These are phyloP conservation scores for Epichloe gansuensis DNA, from an alignment of 2,329 filamentous ascomycete species.

Conservation along the genomic window DNA sequence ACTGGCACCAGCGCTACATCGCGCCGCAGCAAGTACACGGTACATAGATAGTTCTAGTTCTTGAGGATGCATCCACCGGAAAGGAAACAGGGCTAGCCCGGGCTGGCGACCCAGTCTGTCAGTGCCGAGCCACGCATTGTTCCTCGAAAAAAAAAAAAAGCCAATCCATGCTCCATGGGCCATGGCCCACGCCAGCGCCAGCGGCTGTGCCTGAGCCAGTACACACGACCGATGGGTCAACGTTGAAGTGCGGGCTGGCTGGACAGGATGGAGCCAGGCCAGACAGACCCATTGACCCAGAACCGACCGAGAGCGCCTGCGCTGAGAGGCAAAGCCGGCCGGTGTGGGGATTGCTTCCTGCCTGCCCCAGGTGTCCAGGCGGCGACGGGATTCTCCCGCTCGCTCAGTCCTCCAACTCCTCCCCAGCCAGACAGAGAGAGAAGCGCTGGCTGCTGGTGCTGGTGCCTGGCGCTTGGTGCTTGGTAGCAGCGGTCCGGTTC, in stretches of 20 bases:
- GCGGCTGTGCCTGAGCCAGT: constrained; percentile 1
- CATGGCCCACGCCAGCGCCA: background rate
- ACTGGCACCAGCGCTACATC: too few species aligned
- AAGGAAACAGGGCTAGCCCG: too few species aligned
- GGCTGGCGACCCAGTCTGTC: too few species aligned
- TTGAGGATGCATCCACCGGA: too few species aligned
- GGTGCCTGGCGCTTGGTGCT: background rate
- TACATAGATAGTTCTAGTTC: too few species aligned
- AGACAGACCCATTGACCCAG: background rate
- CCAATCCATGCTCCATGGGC: background rate
- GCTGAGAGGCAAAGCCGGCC: background rate
- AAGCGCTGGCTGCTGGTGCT: background rate
- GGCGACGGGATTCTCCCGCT: background rate
- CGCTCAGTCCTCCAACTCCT: constrained; percentile 1
- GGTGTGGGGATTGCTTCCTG: background rate
- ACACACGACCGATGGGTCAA: background rate
- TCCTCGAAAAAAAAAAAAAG: background rate
- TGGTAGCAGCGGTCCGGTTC: background rate
- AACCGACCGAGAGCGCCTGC: background rate
- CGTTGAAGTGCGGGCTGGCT: too few species aligned
- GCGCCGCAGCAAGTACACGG: too few species aligned
- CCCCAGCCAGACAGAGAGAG: background rate
- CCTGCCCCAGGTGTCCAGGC: background rate
- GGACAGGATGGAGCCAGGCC: background rate
- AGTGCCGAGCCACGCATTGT: background rate